These are phyloP conservation scores for Chamaecyparis obtusa DNA, from an alignment of 75 land plant genomes.

Conservation along the genomic window DNA sequence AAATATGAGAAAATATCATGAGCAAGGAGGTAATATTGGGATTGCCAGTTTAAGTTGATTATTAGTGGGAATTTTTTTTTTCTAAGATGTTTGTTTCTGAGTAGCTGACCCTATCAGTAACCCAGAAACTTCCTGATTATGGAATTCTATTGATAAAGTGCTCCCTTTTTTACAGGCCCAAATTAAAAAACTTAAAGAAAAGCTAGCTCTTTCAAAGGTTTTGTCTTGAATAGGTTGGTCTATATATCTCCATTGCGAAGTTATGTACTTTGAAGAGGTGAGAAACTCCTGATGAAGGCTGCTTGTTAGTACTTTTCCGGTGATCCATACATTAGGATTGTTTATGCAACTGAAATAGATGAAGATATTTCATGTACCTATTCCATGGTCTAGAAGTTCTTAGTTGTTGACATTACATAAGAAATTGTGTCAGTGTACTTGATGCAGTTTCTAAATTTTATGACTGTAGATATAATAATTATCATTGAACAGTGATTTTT, in stretches of 20 bases:
- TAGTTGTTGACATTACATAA: background rate
- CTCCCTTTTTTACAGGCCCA: slow-evolving; percentile 29
- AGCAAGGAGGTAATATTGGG: background rate
- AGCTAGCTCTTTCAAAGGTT: slow-evolving; percentile 15
- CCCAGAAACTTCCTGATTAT: background rate
- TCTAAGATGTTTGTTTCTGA: background rate
- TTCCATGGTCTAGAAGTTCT: background rate
- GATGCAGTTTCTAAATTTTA: background rate
- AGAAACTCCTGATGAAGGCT: background rate
- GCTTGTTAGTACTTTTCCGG: background rate
- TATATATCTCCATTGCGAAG: background rate
- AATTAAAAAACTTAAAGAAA: slow-evolving; percentile 34
- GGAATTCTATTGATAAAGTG: background rate
- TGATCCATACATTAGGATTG: background rate
- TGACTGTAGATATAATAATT: background rate
- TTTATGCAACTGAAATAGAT: background rate
- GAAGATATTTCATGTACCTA: background rate
- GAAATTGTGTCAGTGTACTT: background rate
- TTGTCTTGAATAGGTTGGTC: background rate
- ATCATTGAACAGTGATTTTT: background rate
- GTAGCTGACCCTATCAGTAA: background rate
- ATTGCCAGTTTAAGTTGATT: background rate
- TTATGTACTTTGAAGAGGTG: background rate
- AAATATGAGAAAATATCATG: background rate
- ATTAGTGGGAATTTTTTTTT: background rate